phyloP scores from a whole-genome alignment of 148 eudicot genomes.

The Oxyria digyna region DNA sequence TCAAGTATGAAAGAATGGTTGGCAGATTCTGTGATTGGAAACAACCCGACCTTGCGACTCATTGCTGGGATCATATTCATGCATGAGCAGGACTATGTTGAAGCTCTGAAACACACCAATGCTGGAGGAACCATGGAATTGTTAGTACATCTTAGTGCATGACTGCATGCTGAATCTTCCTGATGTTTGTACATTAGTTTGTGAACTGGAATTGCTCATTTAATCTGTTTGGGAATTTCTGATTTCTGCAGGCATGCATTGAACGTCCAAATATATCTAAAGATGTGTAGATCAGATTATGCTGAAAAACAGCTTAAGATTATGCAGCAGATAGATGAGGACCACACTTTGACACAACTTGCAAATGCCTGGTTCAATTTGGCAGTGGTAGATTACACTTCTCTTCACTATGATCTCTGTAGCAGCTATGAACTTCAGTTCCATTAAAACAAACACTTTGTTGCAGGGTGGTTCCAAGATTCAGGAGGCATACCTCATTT shows the following conservation, averaged over 20 bases:
- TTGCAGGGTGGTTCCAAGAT: conserved; percentile 91
- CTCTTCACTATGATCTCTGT: conserved; percentile 1
- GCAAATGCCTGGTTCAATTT: conserved; percentile 90
- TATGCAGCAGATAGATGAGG: conserved; percentile 93
- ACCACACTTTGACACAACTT: conserved; percentile 90
- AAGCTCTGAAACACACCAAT: conserved; percentile 82
- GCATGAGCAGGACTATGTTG: conserved; percentile 80
- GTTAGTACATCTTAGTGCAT: conserved; percentile 44
- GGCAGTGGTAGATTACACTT: conserved; percentile 57
- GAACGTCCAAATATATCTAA: conserved; percentile 88
- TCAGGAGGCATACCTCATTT: conserved; percentile 89
- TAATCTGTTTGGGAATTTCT: background rate
- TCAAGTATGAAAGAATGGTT: conserved; percentile 75
- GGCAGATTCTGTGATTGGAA: conserved; percentile 74
- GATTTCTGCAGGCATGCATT: conserved; percentile 57
- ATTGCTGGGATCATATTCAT: conserved; percentile 73
- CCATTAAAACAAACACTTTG: background rate
- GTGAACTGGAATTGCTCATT: background rate
- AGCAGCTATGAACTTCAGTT: background rate
- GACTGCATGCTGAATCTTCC: background rate
- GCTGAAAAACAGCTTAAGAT: conserved; percentile 84
- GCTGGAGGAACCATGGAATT: conserved; percentile 86
- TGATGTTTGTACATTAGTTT: background rate
- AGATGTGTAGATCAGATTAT: conserved; percentile 92
- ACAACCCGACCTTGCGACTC: conserved; percentile 56